Conservation (phyloP, 805 yeast species). For the Saccharomycopsis olivae region DNA sequence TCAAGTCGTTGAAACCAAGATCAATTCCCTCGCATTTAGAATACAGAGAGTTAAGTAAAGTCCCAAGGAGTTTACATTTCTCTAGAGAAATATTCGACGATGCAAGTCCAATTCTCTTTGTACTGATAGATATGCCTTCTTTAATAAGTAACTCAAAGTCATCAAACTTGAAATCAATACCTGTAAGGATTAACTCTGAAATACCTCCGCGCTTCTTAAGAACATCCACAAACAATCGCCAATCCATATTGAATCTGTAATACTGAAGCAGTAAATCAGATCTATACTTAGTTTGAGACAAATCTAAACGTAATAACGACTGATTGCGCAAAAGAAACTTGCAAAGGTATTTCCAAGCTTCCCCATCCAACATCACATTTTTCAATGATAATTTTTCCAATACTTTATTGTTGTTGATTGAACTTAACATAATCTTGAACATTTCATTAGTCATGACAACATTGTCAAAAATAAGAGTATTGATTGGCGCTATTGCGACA, state of each 20-base stretch:
- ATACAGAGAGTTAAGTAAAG: conserved; percentile 42
- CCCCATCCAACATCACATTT: conserved; percentile 61
- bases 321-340: conserved; percentile 60
- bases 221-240: conserved; percentile 68
- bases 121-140: conserved; percentile 41
- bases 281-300: conserved; percentile 49
- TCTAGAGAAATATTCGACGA: conserved; percentile 51
- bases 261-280: conserved; percentile 25
- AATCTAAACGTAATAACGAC: conserved; percentile 48
- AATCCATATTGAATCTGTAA: conserved; percentile 71
- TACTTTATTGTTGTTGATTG: conserved; percentile 54
- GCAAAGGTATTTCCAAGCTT: conserved; percentile 74
- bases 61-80: conserved; percentile 45
- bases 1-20: conserved; percentile 70
- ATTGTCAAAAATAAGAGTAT: conserved; percentile 72
- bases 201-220: conserved; percentile 61
- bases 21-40: conserved; percentile 57
- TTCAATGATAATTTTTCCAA: conserved; percentile 66
- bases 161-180: conserved; percentile 53
- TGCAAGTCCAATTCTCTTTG: conserved; percentile 66
- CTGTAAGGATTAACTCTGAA: conserved; percentile 71
- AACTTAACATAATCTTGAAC: conserved; percentile 60
- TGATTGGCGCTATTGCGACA: conserved; percentile 72
- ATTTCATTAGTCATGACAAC: conserved; percentile 64
- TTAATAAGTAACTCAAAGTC: conserved; percentile 45